phyloP scores from a whole-genome alignment of 441 rosid species.

The Metrosideros polymorpha region DNA sequence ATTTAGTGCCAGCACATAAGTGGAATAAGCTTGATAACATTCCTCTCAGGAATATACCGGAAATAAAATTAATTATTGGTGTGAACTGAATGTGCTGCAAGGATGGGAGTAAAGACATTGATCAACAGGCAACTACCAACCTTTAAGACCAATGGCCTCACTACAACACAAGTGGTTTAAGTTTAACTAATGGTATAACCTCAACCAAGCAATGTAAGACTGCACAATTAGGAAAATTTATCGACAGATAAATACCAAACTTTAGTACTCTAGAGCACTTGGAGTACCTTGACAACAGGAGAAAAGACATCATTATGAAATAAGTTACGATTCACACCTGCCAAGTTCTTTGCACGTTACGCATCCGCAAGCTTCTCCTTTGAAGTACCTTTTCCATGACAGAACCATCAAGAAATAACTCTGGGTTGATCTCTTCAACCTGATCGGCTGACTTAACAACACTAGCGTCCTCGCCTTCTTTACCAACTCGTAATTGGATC shows the following conservation, averaged over 20 bases:
- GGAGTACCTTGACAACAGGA: neutral
- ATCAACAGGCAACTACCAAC: neutral
- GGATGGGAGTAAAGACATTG: neutral
- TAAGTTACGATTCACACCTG: conserved; percentile 31
- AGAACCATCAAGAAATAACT: conserved; percentile 64
- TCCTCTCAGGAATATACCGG: neutral
- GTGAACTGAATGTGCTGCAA: neutral
- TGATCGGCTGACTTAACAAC: conserved; percentile 23
- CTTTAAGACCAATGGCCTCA: neutral
- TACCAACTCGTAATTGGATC: conserved; percentile 43
- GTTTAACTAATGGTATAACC: neutral
- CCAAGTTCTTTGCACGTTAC: conserved; percentile 93
- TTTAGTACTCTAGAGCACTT: neutral
- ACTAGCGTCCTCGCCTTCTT: conserved; percentile 18
- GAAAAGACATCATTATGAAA: neutral
- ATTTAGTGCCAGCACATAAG: neutral
- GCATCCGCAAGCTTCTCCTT: conserved; percentile 84
- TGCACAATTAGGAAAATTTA: neutral
- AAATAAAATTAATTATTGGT: neutral
- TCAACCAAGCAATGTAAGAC: neutral
- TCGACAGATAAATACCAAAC: neutral
- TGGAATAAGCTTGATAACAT: neutral
- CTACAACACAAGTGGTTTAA: neutral
- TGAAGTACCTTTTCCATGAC: conserved; percentile 96
- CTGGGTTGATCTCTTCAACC: conserved; percentile 38